Conservation (phyloP, 2,329 filamentous ascomycete species). For the Lasiodiplodia theobromae region DNA sequence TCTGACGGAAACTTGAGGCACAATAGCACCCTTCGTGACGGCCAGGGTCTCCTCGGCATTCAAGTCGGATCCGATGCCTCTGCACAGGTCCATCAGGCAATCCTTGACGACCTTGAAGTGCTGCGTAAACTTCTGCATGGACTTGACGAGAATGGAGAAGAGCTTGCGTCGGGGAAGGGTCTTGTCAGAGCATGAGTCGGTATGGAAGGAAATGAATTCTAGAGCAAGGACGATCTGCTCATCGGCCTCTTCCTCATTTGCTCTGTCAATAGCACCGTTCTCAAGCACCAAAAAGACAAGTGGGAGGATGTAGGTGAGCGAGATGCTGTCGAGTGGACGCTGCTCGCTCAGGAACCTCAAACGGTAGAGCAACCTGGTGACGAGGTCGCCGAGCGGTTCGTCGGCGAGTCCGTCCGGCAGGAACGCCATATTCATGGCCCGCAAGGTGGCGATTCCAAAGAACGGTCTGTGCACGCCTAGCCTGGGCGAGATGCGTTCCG, state of each 20-base stretch:
- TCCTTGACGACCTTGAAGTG: constrained; percentile 97
- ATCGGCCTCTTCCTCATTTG: constrained; percentile 76
- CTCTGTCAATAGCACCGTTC: constrained; percentile 76
- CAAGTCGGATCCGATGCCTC: constrained; percentile 85
- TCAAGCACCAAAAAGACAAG: constrained; percentile 80
- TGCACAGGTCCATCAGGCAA: constrained; percentile 84
- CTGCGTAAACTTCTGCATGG: constrained; percentile 88
- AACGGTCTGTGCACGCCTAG: constrained; percentile 81
- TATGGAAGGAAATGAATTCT: constrained; percentile 89
- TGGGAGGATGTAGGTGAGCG: constrained; percentile 85
- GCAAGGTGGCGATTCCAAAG: constrained; percentile 84
- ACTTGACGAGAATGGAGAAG: constrained; percentile 72
- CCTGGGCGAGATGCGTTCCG: constrained; percentile 75
- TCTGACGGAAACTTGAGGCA: constrained; percentile 79
- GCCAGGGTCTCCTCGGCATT: constrained; percentile 73
- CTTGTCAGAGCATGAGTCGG: constrained; percentile 76
- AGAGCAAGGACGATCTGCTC: constrained; percentile 88
- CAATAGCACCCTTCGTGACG: constrained; percentile 79
- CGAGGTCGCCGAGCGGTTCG: constrained; percentile 82
- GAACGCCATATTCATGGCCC: constrained; percentile 76
- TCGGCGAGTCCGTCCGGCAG: constrained; percentile 75
- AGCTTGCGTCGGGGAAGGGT: constrained; percentile 79
- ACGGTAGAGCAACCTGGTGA: constrained; percentile 89
- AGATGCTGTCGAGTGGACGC: constrained; percentile 88
- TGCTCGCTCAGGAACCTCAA: constrained; percentile 91